These are phyloP conservation scores for Blastobotrys persicus DNA, from an alignment of 1,139 yeast genomes.

Conservation along the genomic window DNA sequence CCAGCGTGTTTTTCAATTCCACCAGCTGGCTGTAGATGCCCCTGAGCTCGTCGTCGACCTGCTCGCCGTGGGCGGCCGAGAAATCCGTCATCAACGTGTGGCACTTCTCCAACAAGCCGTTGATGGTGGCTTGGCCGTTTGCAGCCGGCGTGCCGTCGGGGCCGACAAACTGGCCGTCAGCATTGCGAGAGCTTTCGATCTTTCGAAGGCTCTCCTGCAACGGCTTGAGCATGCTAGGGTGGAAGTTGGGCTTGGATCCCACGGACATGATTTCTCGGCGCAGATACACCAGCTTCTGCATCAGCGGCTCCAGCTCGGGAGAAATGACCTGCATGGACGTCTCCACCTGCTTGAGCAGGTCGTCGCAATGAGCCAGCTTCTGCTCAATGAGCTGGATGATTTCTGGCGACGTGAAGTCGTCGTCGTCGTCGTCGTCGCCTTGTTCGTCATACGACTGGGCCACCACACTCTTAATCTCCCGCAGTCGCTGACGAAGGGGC, in stretches of 20 bases:
- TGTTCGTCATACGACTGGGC: constrained; percentile 27
- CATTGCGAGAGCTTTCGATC: constrained; percentile 43
- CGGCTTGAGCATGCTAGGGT: constrained; percentile 36
- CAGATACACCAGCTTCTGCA: constrained; percentile 44
- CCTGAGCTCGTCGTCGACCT: constrained; percentile 48
- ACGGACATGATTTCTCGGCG: constrained; percentile 53
- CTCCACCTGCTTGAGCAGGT: constrained; percentile 28
- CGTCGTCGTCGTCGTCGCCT: constrained; percentile 28
- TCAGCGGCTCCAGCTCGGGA: constrained; percentile 37
- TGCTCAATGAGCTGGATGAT: constrained; percentile 32
- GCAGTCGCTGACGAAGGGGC: constrained; percentile 69
- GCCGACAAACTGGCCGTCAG: constrained; percentile 46
- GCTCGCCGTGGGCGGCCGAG: constrained; percentile 53
- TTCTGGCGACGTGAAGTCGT: constrained; percentile 32
- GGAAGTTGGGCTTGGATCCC: constrained; percentile 44
- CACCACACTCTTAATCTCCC: constrained; percentile 64
- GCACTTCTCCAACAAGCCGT: constrained; percentile 65
- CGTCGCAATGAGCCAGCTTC: constrained; percentile 32
- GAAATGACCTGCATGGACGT: constrained; percentile 32
- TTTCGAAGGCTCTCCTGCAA: constrained; percentile 42
- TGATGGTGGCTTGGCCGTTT: constrained; percentile 54
- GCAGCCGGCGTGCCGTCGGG: constrained; percentile 30
- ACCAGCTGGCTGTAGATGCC: constrained; percentile 55
- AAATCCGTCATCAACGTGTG: constrained; percentile 70
- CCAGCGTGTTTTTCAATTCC: constrained; percentile 68